Base-by-base conservation (phyloP, 2,329 filamentous ascomycete species). In the Cladophialophora carrionii region DNA sequence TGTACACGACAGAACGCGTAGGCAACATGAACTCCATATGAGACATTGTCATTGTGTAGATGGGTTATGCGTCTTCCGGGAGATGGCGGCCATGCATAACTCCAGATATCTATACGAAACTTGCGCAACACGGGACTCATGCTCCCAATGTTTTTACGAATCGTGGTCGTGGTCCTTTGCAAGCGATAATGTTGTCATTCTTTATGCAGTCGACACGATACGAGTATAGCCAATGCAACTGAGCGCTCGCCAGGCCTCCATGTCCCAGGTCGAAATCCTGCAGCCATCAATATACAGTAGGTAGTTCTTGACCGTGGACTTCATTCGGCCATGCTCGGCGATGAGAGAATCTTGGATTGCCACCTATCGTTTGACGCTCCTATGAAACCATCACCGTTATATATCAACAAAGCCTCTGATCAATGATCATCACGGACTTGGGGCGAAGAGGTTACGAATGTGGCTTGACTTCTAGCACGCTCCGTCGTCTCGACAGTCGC, bases 261-360 rank as follows among this genome's bases (percentile, higher is more conserved):
- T 26, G 17, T 20, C 24, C 20, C 9, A 10, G 2, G 20, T 51
- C 24, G 48, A 51, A 9, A 24, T 22, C 24, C 24, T 26, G 48
- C 48, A 51, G 24, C 48, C 4, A 51, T 51, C 48, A 17, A 14
- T 7, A 51, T 29, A 26, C 22, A 22, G 24, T 14, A 51, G 8
- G 24, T 14, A 51, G 8, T 51, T 22, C 24, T 26, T 14, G 17
- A 14, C 20, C 9, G 3, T 29, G 22, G 24, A 26, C 24, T 10
- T 26, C 48, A 51, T 51, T 20, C 48, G 4, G 48, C 48, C 48
- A 12, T 26, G 48, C 48, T 51, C 22, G 48, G 53, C n/a, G 56
- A 48, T 64, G 62, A 64, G 59, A 34, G 51, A 46, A 64, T 56
- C 57, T 57, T 41, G 62, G 57, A 61, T 24, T n/a, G 37, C 37